Base-by-base conservation (phyloP, 2,329 filamentous ascomycete species). In the Aspergillus sp. region DNA sequence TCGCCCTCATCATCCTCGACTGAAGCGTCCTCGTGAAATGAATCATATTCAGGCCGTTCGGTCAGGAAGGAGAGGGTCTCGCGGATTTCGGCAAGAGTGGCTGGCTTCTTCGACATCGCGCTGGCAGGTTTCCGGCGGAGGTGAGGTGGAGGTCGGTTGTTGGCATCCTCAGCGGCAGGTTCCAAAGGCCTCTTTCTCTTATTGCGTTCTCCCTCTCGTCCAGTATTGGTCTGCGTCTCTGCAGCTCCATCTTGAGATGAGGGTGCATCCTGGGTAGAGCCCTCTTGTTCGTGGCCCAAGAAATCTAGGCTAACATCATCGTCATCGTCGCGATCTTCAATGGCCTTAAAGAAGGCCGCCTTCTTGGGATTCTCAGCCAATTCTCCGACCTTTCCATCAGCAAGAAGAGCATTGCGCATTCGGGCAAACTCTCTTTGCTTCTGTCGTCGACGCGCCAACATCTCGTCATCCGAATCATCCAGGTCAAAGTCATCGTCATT, bases 291-390 rank as follows among this genome's bases (percentile, higher is more conserved):
- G 57, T 54, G 52, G 8, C 87, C 84, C 8, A 91, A 76, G 66
- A 96, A 89, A 64, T 93, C 89, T 73, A 89, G 84, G 55, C 91
- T 89, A 55, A 95, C 53, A 46, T 90, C 89, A 59, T 82, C 81
- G 21, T 82, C 81, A n/a, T 66, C 82, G 81, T 88, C 89, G 50
- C 85, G 85, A 70, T 97, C 93, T 67, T 96, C 92, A 52, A 99
- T 90, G 6, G 91, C 91, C 63, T 87, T 87, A 65, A 99, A 82
- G 78, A 99, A 99, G 0, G 95, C 95, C 60, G 89, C 84, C 71
- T 92, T 93, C 70, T 93, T 93, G 2, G 90, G 90, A 67, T 96
- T 92, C 70, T 91, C 87, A 35, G 91, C 92, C 62, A 98, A 91
- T 74, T 93, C 93, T 70, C 90, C 91, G 66, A 99, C 86, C 39